Evolutionary conservation across 2,329 filamentous ascomycete species (phyloP).

Genomic region (Madurella mycetomatis): DNA sequence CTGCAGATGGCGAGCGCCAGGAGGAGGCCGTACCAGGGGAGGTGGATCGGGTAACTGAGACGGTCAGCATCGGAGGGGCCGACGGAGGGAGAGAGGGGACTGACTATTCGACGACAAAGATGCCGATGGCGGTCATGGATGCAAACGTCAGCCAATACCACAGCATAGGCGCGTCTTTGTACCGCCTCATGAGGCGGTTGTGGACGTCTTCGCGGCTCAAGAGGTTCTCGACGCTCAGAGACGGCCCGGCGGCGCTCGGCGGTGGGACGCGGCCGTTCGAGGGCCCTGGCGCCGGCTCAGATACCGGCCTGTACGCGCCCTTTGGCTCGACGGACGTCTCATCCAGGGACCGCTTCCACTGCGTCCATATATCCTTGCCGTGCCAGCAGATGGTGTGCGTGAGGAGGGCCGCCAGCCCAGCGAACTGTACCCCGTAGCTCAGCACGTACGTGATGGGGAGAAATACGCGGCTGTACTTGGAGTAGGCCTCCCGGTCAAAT

Average conservation of each 20-base stretch:
- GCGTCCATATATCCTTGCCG: constrained; percentile 73
- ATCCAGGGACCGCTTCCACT: constrained; percentile 65
- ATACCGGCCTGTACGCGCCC: constrained; percentile 48
- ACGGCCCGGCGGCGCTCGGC: constrained; percentile 23
- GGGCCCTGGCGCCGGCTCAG: constrained; percentile 15
- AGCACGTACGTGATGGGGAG: constrained; percentile 83
- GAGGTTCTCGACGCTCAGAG: constrained; percentile 44
- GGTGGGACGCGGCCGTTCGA: constrained; percentile 17
- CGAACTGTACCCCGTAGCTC: constrained; percentile 83
- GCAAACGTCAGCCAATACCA: constrained; percentile 78
- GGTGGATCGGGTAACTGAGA: constrained; percentile 68
- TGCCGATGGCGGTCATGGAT: constrained; percentile 71
- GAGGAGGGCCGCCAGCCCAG: constrained; percentile 71
- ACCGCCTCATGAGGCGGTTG: constrained; percentile 75
- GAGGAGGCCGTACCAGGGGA: constrained; percentile 82
- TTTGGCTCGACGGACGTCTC: constrained; percentile 54
- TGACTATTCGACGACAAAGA: constrained; percentile 81
- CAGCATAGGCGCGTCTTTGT: constrained; percentile 72
- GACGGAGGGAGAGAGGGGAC: constrained; percentile 30
- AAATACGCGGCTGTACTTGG: constrained; percentile 78
- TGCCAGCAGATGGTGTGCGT: constrained; percentile 84
- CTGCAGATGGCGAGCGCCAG: constrained; percentile 74
- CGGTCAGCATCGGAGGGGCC: constrained; percentile 16
- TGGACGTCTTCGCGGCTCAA: constrained; percentile 76
- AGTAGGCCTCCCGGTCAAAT: constrained; percentile 72